phyloP scores from a whole-genome alignment of 2,329 filamentous ascomycete genomes.

The Pyrenochaeta sp. region DNA sequence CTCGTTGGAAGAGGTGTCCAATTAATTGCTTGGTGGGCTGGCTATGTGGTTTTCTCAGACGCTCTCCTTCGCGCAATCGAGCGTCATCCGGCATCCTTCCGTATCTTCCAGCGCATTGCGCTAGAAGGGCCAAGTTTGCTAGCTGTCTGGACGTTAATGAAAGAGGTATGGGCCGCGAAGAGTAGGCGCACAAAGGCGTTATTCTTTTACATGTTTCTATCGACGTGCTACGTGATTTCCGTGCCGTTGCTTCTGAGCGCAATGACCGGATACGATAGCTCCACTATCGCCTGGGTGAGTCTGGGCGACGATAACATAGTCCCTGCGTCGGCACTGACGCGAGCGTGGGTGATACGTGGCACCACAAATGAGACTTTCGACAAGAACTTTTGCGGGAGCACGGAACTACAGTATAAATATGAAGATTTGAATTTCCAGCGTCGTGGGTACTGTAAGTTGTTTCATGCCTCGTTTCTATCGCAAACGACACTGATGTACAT shows the following conservation, averaged over 20 bases:
- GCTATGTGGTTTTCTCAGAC: conserved; percentile 46
- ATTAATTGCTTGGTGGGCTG: conserved; percentile 35
- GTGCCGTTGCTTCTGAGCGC: conserved; percentile 46
- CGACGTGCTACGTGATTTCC: conserved; percentile 38
- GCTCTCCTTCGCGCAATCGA: conserved; percentile 47
- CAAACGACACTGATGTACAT: neutral
- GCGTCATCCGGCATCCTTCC: conserved; percentile 41
- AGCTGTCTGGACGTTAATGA: conserved; percentile 34
- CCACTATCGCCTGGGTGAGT: conserved; percentile 35
- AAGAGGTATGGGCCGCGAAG: conserved; percentile 33
- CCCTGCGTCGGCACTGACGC: conserved; percentile 23
- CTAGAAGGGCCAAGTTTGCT: conserved; percentile 37
- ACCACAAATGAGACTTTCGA: conserved; percentile 25
- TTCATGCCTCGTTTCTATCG: neutral
- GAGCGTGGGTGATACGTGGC: conserved; percentile 8
- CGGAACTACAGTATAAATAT: neutral
- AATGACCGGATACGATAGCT: conserved; percentile 50
- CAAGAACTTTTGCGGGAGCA: conserved; percentile 13
- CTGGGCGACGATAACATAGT: conserved; percentile 38
- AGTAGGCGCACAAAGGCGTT: conserved; percentile 31
- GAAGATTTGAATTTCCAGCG: neutral
- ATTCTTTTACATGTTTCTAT: conserved; percentile 44
- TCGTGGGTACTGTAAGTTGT: neutral
- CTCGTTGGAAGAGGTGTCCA: conserved; percentile 45
- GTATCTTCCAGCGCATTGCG: conserved; percentile 45